Evolutionary conservation across 2,329 filamentous ascomycete species (phyloP).

Genomic region (Penicillium sp.): DNA sequence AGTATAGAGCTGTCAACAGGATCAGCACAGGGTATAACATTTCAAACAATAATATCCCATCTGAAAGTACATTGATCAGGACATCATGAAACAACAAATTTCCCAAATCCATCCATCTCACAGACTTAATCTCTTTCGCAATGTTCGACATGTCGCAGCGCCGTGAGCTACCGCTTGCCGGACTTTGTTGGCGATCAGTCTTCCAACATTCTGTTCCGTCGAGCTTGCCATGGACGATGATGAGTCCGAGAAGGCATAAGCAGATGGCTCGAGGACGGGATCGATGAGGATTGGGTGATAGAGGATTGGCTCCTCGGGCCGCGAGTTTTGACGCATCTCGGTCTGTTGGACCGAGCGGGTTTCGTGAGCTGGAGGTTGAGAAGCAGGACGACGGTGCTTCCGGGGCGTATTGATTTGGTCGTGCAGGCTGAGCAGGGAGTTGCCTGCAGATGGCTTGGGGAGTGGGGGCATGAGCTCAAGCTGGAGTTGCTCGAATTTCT

Average conservation of each 20-base stretch:
- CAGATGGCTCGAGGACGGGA: conserved; percentile 6
- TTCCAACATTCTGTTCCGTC: background rate
- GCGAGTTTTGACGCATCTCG: background rate
- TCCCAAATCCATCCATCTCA: background rate
- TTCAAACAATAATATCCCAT: too few species aligned
- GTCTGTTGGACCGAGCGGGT: background rate
- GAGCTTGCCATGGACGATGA: background rate
- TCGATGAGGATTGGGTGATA: conserved; percentile 2
- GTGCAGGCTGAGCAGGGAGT: conserved; percentile 14
- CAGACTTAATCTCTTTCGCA: conserved; percentile 9
- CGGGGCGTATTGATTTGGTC: conserved; percentile 4
- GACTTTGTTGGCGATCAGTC: conserved; percentile 2
- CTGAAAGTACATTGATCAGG: background rate
- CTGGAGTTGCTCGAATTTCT: background rate
- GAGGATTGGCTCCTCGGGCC: background rate
- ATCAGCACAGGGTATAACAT: background rate
- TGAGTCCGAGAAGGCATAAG: conserved; percentile 6
- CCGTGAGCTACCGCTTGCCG: conserved; percentile 4
- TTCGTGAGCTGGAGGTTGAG: background rate
- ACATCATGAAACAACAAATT: background rate
- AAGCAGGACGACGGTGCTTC: background rate
- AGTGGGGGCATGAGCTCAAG: conserved; percentile 22
- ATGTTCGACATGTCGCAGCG: conserved; percentile 1
- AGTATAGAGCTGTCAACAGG: background rate
- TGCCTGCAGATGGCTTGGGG: background rate